Evolutionary conservation across 306 rosid species (phyloP), one percentile per base, ranked within the genome.

Genomic region (Urtica urens): DNA sequence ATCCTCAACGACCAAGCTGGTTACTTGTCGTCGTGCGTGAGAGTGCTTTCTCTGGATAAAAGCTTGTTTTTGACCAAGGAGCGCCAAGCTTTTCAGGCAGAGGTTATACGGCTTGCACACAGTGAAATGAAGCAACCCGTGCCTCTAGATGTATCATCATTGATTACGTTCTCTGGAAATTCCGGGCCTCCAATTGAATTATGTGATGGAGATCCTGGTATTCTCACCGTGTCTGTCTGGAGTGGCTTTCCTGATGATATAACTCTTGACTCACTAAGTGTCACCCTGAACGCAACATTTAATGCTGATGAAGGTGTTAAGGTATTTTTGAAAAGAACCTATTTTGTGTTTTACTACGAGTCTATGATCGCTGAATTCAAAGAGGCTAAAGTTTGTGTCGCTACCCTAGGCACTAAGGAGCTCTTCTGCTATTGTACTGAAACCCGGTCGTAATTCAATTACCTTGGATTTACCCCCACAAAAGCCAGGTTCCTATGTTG

Each of bases 181-280:
- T 82, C 92, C 23, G 99, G 99, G 53, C 93, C 94, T 46, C 94
- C 96, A 37, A 51, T 90, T 64, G 95, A 85, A 76, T 67, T 90
- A 55, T 90, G 99, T 28, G 87, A 90, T 65, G 78, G 74, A 58
- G 99, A 90, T 71, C 85, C 99, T 10, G 96, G 99, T 56, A 60
- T 59, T 69, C 85, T 90, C 42, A 81, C 87, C 13, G 93, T 90
- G 27, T 79, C 85, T 40, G 66, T 90, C 38, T 90, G 94, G 84
- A 90, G 99, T 66, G 99, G 99, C 66, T 90, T 85, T 82, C 94
- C 96, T 7, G 95, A 75, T 66, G 95, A 85, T 61, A 90, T 90
- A 59, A 77, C 95, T 63, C 95, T 90, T 44, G 95, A 90, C 68
- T 82, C 94, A 47, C 67, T 85, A 55, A 90, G 78, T 78, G 79